Base-by-base conservation (phyloP, 2,329 filamentous ascomycete species). In the Alternaria triticina region DNA sequence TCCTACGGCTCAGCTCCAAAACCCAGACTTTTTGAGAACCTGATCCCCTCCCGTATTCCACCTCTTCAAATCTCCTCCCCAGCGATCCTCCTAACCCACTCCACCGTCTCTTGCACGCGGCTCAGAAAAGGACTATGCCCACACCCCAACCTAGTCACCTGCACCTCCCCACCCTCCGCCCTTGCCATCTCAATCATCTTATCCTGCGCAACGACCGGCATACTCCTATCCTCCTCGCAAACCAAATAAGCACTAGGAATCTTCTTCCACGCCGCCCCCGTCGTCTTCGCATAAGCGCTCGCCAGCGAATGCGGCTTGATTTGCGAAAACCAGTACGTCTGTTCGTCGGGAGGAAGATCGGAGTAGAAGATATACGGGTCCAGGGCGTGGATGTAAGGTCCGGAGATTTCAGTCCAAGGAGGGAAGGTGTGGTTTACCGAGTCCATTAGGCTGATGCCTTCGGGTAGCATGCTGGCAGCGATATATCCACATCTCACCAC, bases 101-200 rank as follows among this genome's bases (percentile, higher is more conserved):
- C 69, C 5, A 76, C 80, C 54, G 78, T 69, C 51, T 74, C 74
- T 49, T 74, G 74, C 0, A 80, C 77, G 69, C 71, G 77, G 33
- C 77, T 81, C 66, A 83, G 61, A 65, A 82, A 84, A 17, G 81
- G 82, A 66, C 78, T 81, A 67, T 84, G 82, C 1, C 78, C 76
- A 13, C 67, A 69, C 59, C 79, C 73, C 5, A 78, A 55, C 20
- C 73, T 77, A 56, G 75, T 75, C 5, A 77, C 72, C 40, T 72
- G 71, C 17, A 79, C 66, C 1, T 76, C 69, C 1, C 63, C 77
- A 0, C 77, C 77, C 33, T 61, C 60, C 4, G 72, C 71, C 64
- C 67, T 68, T 27, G 76, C 72, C 15, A 60, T 70, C 7, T 62
- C 61, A 6, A 72, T 68, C 73, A 81, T 76, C 1, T 51, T 59